Conservation (phyloP, 495 filamentous ascomycete species). For the Amphirosellinia nigrospora region DNA sequence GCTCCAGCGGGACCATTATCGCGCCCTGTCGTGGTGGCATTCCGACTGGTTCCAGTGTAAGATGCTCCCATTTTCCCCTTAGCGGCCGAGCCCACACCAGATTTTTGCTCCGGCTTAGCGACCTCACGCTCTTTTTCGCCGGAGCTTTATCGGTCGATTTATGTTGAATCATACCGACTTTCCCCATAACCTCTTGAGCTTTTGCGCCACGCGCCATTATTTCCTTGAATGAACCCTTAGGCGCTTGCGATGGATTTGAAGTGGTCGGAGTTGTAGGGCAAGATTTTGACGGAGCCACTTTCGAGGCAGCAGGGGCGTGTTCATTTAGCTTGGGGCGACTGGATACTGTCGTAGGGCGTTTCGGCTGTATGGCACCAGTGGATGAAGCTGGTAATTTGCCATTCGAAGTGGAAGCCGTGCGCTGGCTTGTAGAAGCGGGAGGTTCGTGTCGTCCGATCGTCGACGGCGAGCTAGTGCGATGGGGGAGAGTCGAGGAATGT, state of each 20-base stretch:
- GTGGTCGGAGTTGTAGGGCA: conserved; percentile 35
- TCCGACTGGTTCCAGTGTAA: conserved; percentile 34
- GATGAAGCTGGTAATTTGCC: conserved; percentile 20
- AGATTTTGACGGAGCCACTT: conserved; percentile 30
- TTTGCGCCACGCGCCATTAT: conserved; percentile 71
- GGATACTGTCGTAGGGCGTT: conserved; percentile 19
- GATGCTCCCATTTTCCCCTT: conserved; percentile 34
- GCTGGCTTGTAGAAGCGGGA: conserved; percentile 31
- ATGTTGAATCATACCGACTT: conserved; percentile 62
- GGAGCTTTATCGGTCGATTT: conserved; percentile 54
- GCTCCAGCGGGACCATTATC: conserved; percentile 29
- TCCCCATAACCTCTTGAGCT: conserved; percentile 52
- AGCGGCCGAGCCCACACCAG: conserved; percentile 7
- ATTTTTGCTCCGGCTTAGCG: conserved; percentile 44
- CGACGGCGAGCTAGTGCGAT: conserved; percentile 36
- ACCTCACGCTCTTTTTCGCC: conserved; percentile 56
- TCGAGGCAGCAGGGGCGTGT: conserved; percentile 27
- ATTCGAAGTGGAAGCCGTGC: conserved; percentile 28
- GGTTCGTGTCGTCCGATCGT: conserved; percentile 37
- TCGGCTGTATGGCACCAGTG: conserved; percentile 28
- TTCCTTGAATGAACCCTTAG: conserved; percentile 69
- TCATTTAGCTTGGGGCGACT: conserved; percentile 32
- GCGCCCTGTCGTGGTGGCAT: conserved; percentile 31
- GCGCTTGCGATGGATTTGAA: conserved; percentile 45
- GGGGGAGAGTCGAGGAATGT: conserved; percentile 36